Base-by-base conservation (phyloP, 2,329 filamentous ascomycete species). In the Claviceps arundinis region DNA sequence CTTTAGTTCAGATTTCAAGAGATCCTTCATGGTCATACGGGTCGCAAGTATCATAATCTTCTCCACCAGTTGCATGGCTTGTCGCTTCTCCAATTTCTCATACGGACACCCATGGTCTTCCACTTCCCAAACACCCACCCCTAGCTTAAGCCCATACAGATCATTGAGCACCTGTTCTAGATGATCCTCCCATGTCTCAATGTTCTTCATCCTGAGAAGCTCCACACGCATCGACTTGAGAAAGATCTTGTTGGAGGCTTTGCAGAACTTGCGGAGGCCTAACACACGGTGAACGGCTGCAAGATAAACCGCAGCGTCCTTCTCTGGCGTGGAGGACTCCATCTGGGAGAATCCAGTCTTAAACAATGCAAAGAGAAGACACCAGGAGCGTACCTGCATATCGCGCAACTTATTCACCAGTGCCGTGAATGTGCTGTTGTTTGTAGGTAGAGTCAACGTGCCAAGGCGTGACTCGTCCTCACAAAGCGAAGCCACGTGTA, bases 1-100 rank as follows among this genome's bases (percentile, higher is more conserved):
- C 64, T 91, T 94, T 51, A 98, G 73, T 52, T 97, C 89, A 16
- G 89, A 93, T 65, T 95, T 97, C 16, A 89, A 80, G 17, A 97
- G 71, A 58, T 97, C 93, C 61, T 91, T 95, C 71, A 95, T 86
- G 22, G 87, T 84, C 73, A 96, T 84, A 55, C 86, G 83, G 48
- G 84, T 84, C 2, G 88, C 88, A 53, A 96, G 81, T 38, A 80
- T 73, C 62, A 94, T 84, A 40, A 97, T 80, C 61, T 90, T 87
- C 56, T 95, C 87, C 11, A 95, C 81, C 47, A 96, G 77, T 56
- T 85, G 82, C 61, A 90, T 76, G 0, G 90, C 90, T 53, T 88
- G 88, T 40, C 81, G 78, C 59, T 84, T 84, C 63, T 95, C 89
- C 1, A 97, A 73, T 54, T 82, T 82, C 60, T 95, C 87, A 0